phyloP scores from a whole-genome alignment of 2,329 filamentous ascomycete genomes.

The Sporothrix humicola region DNA sequence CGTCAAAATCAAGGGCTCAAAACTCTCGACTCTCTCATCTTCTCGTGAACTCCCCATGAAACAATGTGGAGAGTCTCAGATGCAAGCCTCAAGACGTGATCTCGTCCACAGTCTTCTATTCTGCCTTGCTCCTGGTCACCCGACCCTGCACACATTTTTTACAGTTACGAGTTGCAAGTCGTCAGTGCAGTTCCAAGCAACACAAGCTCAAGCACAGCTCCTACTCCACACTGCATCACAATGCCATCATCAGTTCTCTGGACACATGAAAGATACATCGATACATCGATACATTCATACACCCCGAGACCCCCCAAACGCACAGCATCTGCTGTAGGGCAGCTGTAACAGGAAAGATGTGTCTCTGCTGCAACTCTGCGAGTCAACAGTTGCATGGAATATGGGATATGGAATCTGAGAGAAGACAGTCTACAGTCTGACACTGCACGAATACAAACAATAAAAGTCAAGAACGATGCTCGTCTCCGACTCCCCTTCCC shows the following conservation, averaged over 20 bases:
- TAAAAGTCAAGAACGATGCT: neutral
- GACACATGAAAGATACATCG: neutral
- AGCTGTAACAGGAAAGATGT: conserved; percentile 1
- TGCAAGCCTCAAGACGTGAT: neutral
- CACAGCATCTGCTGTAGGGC: conserved; percentile 6
- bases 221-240: neutral
- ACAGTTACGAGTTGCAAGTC: too few relatives aligned
- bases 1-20: neutral
- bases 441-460: neutral
- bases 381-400: conserved; percentile 11
- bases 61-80: neutral
- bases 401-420: conserved; percentile 5
- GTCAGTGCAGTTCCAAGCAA: neutral
- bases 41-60: neutral
- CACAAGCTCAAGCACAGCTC: neutral
- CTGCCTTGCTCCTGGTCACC: neutral
- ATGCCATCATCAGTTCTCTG: neutral
- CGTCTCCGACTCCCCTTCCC: too few relatives aligned
- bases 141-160: too few relatives aligned
- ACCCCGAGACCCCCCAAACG: neutral
- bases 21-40: neutral
- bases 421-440: neutral
- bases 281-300: too few relatives aligned
- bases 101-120: neutral
- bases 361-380: neutral